A percentile compares a stretch with the other conserved stretches of the same genome.
phyloP scores from a whole-genome alignment of 2,329 filamentous ascomycete species.

The Fusarium equiseti region DNA sequence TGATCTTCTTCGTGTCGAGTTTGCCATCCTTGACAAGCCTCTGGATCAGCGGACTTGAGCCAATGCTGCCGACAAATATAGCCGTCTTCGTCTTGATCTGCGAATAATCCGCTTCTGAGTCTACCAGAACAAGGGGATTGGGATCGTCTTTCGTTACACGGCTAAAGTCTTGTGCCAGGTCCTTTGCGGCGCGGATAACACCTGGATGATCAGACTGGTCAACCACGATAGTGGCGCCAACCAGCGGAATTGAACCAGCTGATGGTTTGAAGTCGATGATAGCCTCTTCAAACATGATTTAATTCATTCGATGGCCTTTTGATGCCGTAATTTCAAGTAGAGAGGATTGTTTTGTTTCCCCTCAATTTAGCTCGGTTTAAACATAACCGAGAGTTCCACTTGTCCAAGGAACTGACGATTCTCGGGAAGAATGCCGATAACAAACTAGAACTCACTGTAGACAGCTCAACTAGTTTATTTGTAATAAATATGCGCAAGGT shows the following conservation, averaged over 20 bases:
- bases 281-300: slow-evolving; percentile 26
- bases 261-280: slow-evolving; percentile 15
- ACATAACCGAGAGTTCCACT: slow-evolving; percentile 7
- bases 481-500: background rate
- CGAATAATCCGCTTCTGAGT: fast-evolving
- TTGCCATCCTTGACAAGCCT: background rate
- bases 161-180: slow-evolving; percentile 28
- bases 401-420: background rate
- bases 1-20: background rate
- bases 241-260: slow-evolving; percentile 3
- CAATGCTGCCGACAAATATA: slow-evolving; percentile 14
- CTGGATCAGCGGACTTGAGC: slow-evolving; percentile 8
- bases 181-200: slow-evolving; percentile 22
- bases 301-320: background rate
- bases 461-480: fast-evolving
- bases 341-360: background rate
- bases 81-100: background rate
- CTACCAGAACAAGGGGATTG: background rate
- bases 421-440: background rate
- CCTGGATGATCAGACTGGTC: slow-evolving; percentile 25
- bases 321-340: background rate
- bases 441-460: background rate
- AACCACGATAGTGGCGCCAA: slow-evolving; percentile 23
- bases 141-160: slow-evolving; percentile 8
- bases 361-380: slow-evolving; percentile 3